A percentile compares a stretch with the other conserved stretches of the same genome.
These are phyloP conservation scores for Grigorovia transvaalensis DNA, from an alignment of 805 yeast genomes.

Conservation along the genomic window DNA sequence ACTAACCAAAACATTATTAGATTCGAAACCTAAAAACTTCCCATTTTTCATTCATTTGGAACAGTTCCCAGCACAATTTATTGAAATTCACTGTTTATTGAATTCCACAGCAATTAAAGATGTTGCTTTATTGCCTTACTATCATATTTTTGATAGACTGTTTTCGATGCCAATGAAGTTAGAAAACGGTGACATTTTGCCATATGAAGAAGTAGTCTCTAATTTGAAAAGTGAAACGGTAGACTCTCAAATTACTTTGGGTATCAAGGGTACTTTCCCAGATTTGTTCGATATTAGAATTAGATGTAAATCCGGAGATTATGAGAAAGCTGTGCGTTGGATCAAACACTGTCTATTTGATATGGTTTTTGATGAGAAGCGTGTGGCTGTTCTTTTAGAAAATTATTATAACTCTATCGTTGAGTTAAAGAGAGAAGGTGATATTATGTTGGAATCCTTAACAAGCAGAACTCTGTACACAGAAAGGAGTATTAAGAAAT, in stretches of 20 bases:
- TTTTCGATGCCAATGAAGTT: conserved; percentile 62
- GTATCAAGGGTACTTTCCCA: conserved; percentile 49
- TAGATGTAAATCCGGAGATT: conserved; percentile 52
- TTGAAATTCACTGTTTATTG: conserved; percentile 55
- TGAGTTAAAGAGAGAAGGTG: conserved; percentile 32
- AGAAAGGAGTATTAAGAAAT: conserved; percentile 51
- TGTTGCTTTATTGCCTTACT: conserved; percentile 46
- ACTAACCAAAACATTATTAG: conserved; percentile 16
- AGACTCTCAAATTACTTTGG: conserved; percentile 43
- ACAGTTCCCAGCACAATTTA: conserved; percentile 67
- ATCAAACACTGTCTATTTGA: conserved; percentile 51
- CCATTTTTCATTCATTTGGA: conserved; percentile 73
- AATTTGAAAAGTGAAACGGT: conserved; percentile 65
- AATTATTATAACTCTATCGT: conserved; percentile 32
- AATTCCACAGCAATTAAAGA: conserved; percentile 40
- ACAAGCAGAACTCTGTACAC: conserved; percentile 43
- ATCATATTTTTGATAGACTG: conserved; percentile 54
- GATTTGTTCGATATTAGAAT: conserved; percentile 58
- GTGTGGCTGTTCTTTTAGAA: conserved; percentile 50
- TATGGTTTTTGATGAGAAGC: conserved; percentile 58
- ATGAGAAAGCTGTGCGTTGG: conserved; percentile 68
- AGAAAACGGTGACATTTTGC: conserved; percentile 47
- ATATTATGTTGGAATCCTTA: conserved; percentile 54
- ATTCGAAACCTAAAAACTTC: conserved; percentile 35
- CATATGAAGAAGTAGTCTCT: conserved; percentile 70